Conservation (phyloP, 2,329 filamentous ascomycete species). For the Penicillium rolfsii region DNA sequence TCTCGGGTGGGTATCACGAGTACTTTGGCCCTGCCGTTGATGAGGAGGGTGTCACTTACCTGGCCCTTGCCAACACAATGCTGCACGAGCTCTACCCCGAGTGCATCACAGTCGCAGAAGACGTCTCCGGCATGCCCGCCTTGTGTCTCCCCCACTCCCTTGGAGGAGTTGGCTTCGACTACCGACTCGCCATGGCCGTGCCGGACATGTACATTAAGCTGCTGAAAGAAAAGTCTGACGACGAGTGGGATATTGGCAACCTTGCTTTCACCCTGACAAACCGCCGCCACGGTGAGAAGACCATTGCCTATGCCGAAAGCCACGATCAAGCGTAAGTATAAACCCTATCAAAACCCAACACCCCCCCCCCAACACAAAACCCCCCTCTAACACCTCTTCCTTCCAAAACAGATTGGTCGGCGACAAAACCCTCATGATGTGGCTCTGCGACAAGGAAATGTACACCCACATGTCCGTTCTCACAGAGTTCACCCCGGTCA, state of each 20-base stretch:
- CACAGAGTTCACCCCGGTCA: slow-evolving; percentile 80
- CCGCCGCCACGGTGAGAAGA: slow-evolving; percentile 93
- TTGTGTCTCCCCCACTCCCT: slow-evolving; percentile 82
- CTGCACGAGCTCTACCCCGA: slow-evolving; percentile 87
- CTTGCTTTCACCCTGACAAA: slow-evolving; percentile 90
- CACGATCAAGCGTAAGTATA: slow-evolving; percentile 90
- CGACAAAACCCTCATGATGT: slow-evolving; percentile 97
- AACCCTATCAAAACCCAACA: background rate
- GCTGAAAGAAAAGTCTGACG: slow-evolving; percentile 87
- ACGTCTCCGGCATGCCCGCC: slow-evolving; percentile 98
- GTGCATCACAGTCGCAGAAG: slow-evolving; percentile 89
- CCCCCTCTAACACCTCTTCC: slow-evolving; percentile 11
- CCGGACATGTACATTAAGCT: slow-evolving; percentile 99
- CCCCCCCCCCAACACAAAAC: too few relatives aligned
- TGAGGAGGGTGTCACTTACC: slow-evolving; percentile 89
- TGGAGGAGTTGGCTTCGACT: slow-evolving; percentile 95
- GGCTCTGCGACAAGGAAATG: slow-evolving; percentile 94
- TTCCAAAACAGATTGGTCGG: slow-evolving; percentile 72
- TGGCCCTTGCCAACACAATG: slow-evolving; percentile 97
- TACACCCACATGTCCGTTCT: slow-evolving; percentile 96
- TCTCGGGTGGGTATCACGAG: slow-evolving; percentile 96
- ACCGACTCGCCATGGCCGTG: slow-evolving; percentile 94
- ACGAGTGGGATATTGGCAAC: slow-evolving; percentile 86
- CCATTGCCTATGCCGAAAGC: slow-evolving; percentile 94
- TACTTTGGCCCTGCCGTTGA: slow-evolving; percentile 91